Percentiles rank a stretch among this genome's conserved stretches.
These are phyloP conservation scores for Backusella tuberculispora DNA, from an alignment of 192 early-diverging fungal genomes.

Conservation along the genomic window DNA sequence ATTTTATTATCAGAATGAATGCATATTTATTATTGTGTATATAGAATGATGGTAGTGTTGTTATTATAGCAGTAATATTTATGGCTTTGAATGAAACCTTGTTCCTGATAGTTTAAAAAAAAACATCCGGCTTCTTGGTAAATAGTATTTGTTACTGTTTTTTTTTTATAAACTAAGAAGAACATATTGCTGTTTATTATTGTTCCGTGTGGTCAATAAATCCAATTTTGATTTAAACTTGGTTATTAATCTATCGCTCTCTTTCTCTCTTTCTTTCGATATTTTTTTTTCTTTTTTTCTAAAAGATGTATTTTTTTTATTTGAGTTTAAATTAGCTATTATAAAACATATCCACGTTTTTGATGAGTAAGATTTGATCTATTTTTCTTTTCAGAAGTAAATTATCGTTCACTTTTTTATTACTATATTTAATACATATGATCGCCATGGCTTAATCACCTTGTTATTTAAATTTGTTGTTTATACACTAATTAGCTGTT, in stretches of 20 bases:
- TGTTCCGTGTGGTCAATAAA: neutral
- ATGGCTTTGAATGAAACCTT: neutral
- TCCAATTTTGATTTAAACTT: neutral
- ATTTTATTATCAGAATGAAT: neutral
- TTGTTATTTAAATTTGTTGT: too few relatives aligned
- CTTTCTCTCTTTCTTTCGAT: neutral
- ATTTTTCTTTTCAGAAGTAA: neutral
- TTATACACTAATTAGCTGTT: too few relatives aligned
- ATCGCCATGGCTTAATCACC: too few relatives aligned
- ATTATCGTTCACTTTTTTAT: too few relatives aligned
- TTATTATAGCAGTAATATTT: neutral
- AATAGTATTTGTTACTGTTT: neutral
- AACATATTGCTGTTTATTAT: neutral
- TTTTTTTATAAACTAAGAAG: too few relatives aligned
- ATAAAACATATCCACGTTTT: neutral
- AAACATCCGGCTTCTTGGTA: too few relatives aligned
- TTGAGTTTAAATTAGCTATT: neutral
- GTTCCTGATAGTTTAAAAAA: neutral
- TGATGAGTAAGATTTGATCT: constrained; percentile 3
- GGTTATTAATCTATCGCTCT: neutral
- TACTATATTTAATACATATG: too few relatives aligned
- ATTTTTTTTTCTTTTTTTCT: neutral
- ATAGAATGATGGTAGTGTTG: too few relatives aligned
- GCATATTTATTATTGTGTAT: neutral
- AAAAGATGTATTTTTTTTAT: neutral